Conservation (phyloP, 2,329 filamentous ascomycete species). For the Byssochlamys sp. region DNA sequence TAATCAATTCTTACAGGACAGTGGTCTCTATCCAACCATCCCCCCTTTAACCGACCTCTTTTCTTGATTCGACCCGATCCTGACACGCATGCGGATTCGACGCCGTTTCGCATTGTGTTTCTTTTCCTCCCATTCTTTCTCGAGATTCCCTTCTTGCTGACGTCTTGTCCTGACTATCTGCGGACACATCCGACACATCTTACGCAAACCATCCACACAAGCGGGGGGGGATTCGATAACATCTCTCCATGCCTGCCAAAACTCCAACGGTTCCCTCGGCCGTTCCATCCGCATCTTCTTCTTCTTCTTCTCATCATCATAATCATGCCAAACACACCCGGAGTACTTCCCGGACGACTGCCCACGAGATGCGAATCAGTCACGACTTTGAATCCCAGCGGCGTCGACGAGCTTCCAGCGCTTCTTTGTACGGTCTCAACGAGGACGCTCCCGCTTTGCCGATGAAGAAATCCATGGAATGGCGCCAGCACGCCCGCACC, state of each 20-base stretch:
- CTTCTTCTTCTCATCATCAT: neutral
- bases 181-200: neutral
- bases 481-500: conserved; percentile 6
- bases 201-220: neutral
- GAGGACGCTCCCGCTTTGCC: conserved; percentile 18
- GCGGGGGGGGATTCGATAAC: no score
- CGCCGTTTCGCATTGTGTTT: neutral
- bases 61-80: neutral
- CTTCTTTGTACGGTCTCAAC: conserved; percentile 22
- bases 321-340: conserved; percentile 26
- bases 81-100: neutral
- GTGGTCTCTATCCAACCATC: no score
- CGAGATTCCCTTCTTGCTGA: neutral
- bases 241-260: neutral
- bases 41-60: no score
- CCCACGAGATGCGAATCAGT: conserved; percentile 19
- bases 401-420: conserved; percentile 24
- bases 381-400: conserved; percentile 19
- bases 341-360: conserved; percentile 27
- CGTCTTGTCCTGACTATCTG: neutral
- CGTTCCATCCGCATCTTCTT: neutral
- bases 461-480: conserved; percentile 21
- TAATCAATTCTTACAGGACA: no score
- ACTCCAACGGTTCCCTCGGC: neutral
- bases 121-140: neutral